Conservation (phyloP, 2,329 filamentous ascomycete species). For the Neopestalotiopsis sp. region DNA sequence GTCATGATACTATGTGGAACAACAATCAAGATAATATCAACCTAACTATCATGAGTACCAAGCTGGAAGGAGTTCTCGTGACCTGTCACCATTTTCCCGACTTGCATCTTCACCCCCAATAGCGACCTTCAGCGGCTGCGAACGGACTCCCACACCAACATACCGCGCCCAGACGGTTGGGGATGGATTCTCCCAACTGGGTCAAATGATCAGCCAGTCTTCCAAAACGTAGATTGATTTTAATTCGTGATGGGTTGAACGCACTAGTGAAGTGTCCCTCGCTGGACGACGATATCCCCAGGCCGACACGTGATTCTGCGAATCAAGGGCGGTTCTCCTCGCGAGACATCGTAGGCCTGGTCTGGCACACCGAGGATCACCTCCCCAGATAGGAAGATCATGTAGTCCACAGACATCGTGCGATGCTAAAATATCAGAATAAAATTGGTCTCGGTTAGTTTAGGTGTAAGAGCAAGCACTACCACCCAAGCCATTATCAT, state of each 20-base stretch:
- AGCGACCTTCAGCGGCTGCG: neutral
- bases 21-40: no score
- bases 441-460: no score
- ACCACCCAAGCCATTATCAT: no score
- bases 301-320: neutral
- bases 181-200: conserved; percentile 2
- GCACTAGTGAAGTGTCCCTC: conserved; percentile 1
- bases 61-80: neutral
- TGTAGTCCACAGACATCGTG: neutral
- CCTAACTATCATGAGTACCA: no score
- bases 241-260: neutral
- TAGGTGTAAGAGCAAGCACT: no score
- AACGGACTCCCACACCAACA: neutral
- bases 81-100: neutral
- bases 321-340: neutral
- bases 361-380: neutral
- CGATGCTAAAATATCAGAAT: neutral
- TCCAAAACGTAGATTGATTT: neutral
- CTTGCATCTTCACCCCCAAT: neutral
- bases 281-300: neutral
- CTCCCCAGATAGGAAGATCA: neutral
- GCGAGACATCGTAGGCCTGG: neutral
- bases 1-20: no score
- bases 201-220: neutral
- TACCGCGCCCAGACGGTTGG: neutral